Evolutionary conservation across 495 filamentous ascomycete genomes (phyloP).

Genomic region (Lasiosphaeria ovina): DNA sequence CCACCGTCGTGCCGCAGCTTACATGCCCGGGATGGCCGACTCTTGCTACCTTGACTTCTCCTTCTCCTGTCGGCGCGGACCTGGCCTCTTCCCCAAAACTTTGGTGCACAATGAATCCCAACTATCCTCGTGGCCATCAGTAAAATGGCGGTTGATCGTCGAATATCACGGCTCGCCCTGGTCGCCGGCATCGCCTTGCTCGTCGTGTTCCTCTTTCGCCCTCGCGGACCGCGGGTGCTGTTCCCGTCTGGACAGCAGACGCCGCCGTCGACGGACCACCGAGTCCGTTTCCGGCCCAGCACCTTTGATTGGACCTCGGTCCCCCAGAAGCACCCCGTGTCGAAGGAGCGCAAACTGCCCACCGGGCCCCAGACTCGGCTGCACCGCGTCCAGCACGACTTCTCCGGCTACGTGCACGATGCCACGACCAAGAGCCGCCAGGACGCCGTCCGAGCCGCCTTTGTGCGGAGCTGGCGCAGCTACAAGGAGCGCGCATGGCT

Average conservation of each 20-base stretch:
- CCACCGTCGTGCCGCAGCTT: too few relatives aligned
- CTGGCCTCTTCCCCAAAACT: not conserved
- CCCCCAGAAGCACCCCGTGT: constrained; percentile 59
- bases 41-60: not conserved
- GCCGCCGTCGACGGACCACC: not conserved
- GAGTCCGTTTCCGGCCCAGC: constrained; percentile 24
- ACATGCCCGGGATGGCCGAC: constrained; percentile 45
- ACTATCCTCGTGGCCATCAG: not conserved
- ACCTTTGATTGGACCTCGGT: constrained; percentile 56
- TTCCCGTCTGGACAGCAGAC: not conserved
- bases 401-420: constrained; percentile 52
- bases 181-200: not conserved
- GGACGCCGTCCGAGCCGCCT: constrained; percentile 62
- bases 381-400: constrained; percentile 64
- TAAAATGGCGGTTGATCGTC: not conserved
- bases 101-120: not conserved
- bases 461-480: constrained; percentile 69
- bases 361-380: constrained; percentile 55
- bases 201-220: not conserved
- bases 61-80: not conserved
- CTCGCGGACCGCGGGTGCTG: not conserved
- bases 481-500: constrained; percentile 77
- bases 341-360: constrained; percentile 61
- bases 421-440: constrained; percentile 49
- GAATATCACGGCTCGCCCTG: not conserved